phyloP scores from a whole-genome alignment of 768 basidiomycete species.

The Lactarius pseudohatsudake region DNA sequence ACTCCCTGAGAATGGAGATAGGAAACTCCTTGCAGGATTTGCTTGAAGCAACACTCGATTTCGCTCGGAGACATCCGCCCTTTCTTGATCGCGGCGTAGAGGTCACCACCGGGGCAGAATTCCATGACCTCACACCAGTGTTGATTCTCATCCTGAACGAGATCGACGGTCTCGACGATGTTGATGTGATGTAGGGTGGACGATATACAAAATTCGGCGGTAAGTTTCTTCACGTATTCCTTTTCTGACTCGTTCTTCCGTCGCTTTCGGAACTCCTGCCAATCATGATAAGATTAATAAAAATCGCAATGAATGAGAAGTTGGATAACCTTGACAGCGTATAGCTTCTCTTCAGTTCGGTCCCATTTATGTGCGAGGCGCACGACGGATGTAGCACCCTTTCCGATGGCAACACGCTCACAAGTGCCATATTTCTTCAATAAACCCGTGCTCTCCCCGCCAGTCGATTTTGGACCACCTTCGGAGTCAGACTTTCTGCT shows the following conservation, averaged over 20 bases:
- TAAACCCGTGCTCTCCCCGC: constrained; percentile 54
- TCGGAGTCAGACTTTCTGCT: constrained; percentile 71
- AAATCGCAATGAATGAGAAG: constrained; percentile 2
- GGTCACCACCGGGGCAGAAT: constrained; percentile 96
- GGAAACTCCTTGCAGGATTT: constrained; percentile 82
- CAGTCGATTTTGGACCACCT: constrained; percentile 44
- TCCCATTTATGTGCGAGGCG: constrained; percentile 99
- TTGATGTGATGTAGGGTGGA: constrained; percentile 93
- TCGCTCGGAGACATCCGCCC: constrained; percentile 89
- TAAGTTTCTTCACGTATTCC: constrained; percentile 99
- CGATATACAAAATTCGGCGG: constrained; percentile 97
- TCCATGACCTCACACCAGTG: constrained; percentile 99
- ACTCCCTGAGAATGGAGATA: constrained; percentile 97
- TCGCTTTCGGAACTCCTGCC: constrained; percentile 94
- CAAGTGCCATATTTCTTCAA: constrained; percentile 96
- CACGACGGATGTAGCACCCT: constrained; percentile 97
- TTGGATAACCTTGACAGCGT: constrained; percentile 91
- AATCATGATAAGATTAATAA: constrained; percentile 10
- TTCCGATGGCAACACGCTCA: constrained; percentile 95
- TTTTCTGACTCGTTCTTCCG: constrained; percentile 98
- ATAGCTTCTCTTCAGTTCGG: constrained; percentile 91
- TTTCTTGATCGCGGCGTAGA: constrained; percentile 98
- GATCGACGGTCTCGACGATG: constrained; percentile 97
- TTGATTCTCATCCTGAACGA: constrained; percentile 95
- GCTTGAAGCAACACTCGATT: constrained; percentile 98